Evolutionary conservation across 2,329 filamentous ascomycete species (phyloP).

Genomic region (Colletotrichum tabaci): DNA sequence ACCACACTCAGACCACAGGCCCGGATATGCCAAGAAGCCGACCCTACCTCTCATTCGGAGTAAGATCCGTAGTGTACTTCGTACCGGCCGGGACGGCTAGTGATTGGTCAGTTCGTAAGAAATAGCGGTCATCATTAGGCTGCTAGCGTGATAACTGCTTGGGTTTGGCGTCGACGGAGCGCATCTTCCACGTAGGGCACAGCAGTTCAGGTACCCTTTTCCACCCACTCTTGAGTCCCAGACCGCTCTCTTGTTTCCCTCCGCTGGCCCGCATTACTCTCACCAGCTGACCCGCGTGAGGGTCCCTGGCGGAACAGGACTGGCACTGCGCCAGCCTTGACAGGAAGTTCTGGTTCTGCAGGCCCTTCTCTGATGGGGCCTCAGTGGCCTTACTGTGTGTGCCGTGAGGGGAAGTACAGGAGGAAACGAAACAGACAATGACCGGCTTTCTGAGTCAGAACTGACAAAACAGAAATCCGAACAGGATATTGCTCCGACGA

Average conservation of each 20-base stretch:
- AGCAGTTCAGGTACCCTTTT: conserved; percentile 11
- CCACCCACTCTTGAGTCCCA: neutral
- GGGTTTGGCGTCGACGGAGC: neutral
- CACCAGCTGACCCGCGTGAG: neutral
- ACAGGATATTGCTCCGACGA: conserved; percentile 33
- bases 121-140: conserved; percentile 23
- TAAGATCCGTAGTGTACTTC: conserved; percentile 28
- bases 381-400: neutral
- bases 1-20: conserved; percentile 31
- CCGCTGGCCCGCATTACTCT: conserved; percentile 1
- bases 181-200: neutral
- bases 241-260: conserved; percentile 19
- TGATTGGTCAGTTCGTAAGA: conserved; percentile 10
- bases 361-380: conserved; percentile 21
- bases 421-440: conserved; percentile 36
- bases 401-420: conserved; percentile 12
- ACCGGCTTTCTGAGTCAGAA: conserved; percentile 40
- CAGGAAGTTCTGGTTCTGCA: conserved; percentile 17
- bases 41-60: conserved; percentile 15
- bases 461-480: conserved; percentile 31
- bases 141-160: neutral
- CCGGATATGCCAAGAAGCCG: conserved; percentile 31
- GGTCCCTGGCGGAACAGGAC: conserved; percentile 8
- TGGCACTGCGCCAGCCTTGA: conserved; percentile 16
- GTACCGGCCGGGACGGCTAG: neutral